Conservation (phyloP, 257 asterid genomes). For the Leonotis leonurus region DNA sequence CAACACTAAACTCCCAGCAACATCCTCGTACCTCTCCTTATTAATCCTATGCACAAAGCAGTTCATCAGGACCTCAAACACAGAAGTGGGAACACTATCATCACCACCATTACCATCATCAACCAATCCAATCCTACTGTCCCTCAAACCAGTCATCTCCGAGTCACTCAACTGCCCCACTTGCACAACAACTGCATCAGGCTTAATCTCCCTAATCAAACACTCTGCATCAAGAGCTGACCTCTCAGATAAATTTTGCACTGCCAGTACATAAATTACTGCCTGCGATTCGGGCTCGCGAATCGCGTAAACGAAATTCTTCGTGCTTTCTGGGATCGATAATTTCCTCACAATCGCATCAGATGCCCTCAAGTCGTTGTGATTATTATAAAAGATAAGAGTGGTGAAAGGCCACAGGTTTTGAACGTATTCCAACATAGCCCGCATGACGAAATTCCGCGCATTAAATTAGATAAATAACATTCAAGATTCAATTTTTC, state of each 20-base stretch:
- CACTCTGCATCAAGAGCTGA: slow-evolving; percentile 73
- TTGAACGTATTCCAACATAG: slow-evolving; percentile 41
- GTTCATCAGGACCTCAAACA: slow-evolving; percentile 68
- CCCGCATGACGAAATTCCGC: slow-evolving; percentile 27
- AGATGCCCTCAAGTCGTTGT: slow-evolving; percentile 63
- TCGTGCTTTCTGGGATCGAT: slow-evolving; percentile 64
- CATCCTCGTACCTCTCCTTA: slow-evolving; percentile 66
- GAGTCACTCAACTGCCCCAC: slow-evolving; percentile 34
- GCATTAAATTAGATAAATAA: not conserved
- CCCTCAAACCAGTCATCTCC: slow-evolving; percentile 21
- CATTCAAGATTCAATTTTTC: not conserved
- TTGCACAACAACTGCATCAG: slow-evolving; percentile 92
- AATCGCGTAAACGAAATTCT: slow-evolving; percentile 73
- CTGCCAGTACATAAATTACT: slow-evolving; percentile 58
- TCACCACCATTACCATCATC: slow-evolving; percentile 19
- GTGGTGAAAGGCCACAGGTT: slow-evolving; percentile 72
- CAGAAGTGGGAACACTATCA: slow-evolving; percentile 62
- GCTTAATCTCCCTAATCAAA: slow-evolving; percentile 63
- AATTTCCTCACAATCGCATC: slow-evolving; percentile 56
- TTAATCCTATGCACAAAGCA: slow-evolving; percentile 58
- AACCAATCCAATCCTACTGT: slow-evolving; percentile 16
- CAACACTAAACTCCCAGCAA: slow-evolving; percentile 75
- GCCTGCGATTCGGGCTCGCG: slow-evolving; percentile 56
- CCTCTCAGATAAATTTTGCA: slow-evolving; percentile 80
- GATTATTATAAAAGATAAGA: slow-evolving; percentile 11